Percentiles rank a stretch among this genome's conserved stretches.
Conservation (phyloP, 371 early-diverging fungal species). For the Circinella umbellata region DNA sequence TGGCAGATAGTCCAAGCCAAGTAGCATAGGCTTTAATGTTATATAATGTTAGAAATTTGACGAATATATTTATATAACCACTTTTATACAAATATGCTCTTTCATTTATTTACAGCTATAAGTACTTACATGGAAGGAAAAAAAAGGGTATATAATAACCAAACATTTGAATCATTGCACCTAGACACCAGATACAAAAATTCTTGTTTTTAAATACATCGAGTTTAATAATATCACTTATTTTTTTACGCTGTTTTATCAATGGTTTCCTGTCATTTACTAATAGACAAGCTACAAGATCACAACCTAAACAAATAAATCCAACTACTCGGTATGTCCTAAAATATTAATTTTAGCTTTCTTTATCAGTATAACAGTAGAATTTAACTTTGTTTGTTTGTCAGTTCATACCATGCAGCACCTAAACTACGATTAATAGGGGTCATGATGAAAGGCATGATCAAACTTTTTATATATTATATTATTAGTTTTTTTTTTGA, state of each 20-base stretch:
- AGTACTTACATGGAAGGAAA: constrained; percentile 37
- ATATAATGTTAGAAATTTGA: background rate
- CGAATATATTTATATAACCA: background rate
- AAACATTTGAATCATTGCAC: constrained; percentile 35
- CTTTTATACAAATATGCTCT: background rate
- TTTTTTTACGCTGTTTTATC: background rate
- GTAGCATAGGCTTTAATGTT: constrained; percentile 33
- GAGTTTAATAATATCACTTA: constrained; percentile 11
- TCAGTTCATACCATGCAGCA: constrained; percentile 45
- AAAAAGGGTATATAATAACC: constrained; percentile 46
- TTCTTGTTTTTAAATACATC: constrained; percentile 20
- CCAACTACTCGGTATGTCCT: constrained; percentile 29
- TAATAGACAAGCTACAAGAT: constrained; percentile 19
- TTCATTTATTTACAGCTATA: background rate
- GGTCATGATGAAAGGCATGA: constrained; percentile 69
- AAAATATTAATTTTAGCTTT: background rate
- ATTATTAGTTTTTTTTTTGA: too few species aligned
- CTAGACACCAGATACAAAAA: constrained; percentile 33
- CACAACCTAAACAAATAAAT: constrained; percentile 20
- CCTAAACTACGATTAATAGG: constrained; percentile 60
- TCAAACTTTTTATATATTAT: constrained; percentile 26
- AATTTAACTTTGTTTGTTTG: background rate
- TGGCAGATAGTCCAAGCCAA: constrained; percentile 30
- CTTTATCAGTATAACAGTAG: constrained; percentile 6
- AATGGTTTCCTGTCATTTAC: constrained; percentile 24